These are phyloP conservation scores for Lasiosphaeria ovina DNA, from an alignment of 495 filamentous ascomycete species.

Conservation along the genomic window DNA sequence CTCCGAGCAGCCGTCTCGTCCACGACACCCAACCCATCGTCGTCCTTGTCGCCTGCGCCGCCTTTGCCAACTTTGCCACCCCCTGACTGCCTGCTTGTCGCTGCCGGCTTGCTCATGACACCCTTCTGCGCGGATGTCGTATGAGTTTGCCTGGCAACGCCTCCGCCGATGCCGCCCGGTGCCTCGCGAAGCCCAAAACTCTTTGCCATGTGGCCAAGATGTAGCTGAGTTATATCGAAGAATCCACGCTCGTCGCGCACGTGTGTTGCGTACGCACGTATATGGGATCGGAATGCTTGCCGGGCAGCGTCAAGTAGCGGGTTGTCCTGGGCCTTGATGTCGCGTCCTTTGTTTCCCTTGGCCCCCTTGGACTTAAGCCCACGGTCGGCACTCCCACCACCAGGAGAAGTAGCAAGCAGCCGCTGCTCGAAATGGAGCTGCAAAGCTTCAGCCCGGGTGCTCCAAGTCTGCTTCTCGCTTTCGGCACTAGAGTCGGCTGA, in stretches of 20 bases:
- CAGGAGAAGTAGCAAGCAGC: conserved; percentile 31
- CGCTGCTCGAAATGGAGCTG: conserved; percentile 51
- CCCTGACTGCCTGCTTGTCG: conserved; percentile 5
- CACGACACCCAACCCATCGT: conserved; percentile 37
- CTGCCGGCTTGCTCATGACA: conserved; percentile 3
- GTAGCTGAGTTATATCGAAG: conserved; percentile 85
- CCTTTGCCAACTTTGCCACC: conserved; percentile 11
- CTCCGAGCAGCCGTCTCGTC: conserved; percentile 64
- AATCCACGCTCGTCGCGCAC: conserved; percentile 74
- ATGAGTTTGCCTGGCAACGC: conserved; percentile 39
- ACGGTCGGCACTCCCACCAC: conserved; percentile 16
- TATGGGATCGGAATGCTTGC: conserved; percentile 84
- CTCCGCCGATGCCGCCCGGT: conserved; percentile 71
- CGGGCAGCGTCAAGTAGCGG: conserved; percentile 65
- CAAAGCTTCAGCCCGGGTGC: conserved; percentile 44
- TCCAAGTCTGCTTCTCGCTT: conserved; percentile 39
- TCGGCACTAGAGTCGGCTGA: conserved; percentile 10
- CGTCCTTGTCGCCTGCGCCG: conserved; percentile 39
- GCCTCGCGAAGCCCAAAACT: conserved; percentile 84
- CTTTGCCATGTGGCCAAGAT: conserved; percentile 92
- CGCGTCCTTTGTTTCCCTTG: conserved; percentile 14
- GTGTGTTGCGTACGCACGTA: conserved; percentile 93
- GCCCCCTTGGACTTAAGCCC: conserved; percentile 24
- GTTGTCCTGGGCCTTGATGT: conserved; percentile 23
- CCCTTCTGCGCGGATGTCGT: conserved; percentile 27